A percentile compares a stretch with the other conserved stretches of the same genome.
Conservation (phyloP, 192 early-diverging fungal genomes). For the Coemansia aciculifera region DNA sequence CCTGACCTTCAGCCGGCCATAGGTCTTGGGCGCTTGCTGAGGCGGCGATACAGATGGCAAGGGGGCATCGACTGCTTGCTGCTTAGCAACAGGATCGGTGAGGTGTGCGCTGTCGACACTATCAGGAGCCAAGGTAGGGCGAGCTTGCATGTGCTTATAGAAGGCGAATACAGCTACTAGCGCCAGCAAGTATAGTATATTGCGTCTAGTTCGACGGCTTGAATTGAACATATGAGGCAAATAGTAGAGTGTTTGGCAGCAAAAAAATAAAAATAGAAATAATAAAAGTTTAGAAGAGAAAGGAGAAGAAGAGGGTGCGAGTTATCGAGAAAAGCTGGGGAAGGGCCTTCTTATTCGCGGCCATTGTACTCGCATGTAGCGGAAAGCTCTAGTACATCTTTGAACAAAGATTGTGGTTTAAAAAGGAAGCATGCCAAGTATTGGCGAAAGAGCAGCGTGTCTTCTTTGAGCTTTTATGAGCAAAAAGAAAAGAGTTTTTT, state of each 20-base stretch:
- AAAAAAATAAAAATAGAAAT: background rate
- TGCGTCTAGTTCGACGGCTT: background rate
- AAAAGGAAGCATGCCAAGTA: background rate
- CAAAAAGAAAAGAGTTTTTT: too few species aligned
- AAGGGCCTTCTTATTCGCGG: background rate
- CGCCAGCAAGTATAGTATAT: constrained; percentile 1
- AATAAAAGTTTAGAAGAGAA: background rate
- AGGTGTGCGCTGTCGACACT: background rate
- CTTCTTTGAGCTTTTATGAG: background rate
- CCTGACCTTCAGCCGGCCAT: constrained; percentile 6
- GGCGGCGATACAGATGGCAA: background rate
- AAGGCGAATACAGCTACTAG: background rate
- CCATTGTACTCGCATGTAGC: background rate
- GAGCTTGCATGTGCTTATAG: background rate
- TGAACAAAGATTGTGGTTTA: background rate
- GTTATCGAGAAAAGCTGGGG: background rate
- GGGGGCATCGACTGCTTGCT: background rate
- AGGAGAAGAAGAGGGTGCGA: background rate
- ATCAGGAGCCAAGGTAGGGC: background rate
- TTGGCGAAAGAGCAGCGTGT: background rate
- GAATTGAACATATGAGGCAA: background rate
- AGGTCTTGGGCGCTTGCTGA: background rate
- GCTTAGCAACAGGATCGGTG: background rate
- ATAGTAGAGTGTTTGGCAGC: background rate
- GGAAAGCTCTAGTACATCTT: background rate